These are phyloP conservation scores for Syzygium aromaticum DNA, from an alignment of 345 rosid genomes.

Conservation along the genomic window DNA sequence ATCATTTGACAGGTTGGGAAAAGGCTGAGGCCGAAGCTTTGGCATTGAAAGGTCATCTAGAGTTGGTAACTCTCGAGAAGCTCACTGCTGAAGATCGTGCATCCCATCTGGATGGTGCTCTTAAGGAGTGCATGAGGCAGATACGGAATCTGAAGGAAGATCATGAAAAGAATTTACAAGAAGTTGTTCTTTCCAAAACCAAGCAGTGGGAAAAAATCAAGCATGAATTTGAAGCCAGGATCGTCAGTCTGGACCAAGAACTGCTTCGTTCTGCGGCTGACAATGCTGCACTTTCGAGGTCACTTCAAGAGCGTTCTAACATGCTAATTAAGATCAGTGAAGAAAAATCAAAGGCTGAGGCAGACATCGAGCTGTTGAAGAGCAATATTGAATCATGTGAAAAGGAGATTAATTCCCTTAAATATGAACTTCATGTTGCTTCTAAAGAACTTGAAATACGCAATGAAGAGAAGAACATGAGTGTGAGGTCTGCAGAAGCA, in stretches of 20 bases:
- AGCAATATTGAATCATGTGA: slow-evolving; percentile 75
- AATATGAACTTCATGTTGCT: slow-evolving; percentile 72
- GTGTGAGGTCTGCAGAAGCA: slow-evolving; percentile 81
- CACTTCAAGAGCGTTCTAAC: slow-evolving; percentile 83
- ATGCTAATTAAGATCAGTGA: slow-evolving; percentile 63
- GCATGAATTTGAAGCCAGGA: slow-evolving; percentile 68
- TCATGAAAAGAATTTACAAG: slow-evolving; percentile 72
- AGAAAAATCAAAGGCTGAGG: slow-evolving; percentile 78
- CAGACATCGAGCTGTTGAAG: slow-evolving; percentile 79
- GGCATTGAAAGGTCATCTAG: slow-evolving; percentile 79
- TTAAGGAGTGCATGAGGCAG: slow-evolving; percentile 97
- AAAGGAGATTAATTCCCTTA: slow-evolving; percentile 73
- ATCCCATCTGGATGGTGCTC: slow-evolving; percentile 86
- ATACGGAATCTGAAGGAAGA: slow-evolving; percentile 89
- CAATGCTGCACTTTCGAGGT: slow-evolving; percentile 64
- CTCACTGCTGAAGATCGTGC: slow-evolving; percentile 90
- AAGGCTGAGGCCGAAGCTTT: slow-evolving; percentile 97
- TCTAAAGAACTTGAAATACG: slow-evolving; percentile 92
- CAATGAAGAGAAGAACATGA: slow-evolving; percentile 98
- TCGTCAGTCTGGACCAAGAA: slow-evolving; percentile 62
- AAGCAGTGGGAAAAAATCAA: slow-evolving; percentile 69
- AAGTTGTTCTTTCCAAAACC: slow-evolving; percentile 48
- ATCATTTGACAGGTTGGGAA: slow-evolving; percentile 73
- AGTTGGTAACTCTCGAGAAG: slow-evolving; percentile 73
- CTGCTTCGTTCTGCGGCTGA: slow-evolving; percentile 76